Percentiles rank a stretch among this genome's conserved stretches.
These are phyloP conservation scores for Wickerhamiella bombiphila DNA, from an alignment of 805 yeast species.

Conservation along the genomic window DNA sequence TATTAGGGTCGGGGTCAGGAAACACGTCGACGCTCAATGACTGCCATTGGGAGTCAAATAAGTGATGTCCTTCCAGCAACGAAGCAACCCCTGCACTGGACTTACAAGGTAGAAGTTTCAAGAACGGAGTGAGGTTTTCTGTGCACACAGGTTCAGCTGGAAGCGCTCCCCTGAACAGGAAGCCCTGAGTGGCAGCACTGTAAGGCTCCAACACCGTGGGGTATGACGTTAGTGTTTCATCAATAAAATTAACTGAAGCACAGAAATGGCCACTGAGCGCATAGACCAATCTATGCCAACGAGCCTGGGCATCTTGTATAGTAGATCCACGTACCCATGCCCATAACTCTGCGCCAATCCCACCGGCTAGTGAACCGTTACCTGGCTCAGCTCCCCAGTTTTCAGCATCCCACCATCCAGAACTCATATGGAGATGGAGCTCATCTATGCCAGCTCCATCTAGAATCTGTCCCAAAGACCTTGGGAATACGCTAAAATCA, in stretches of 20 bases:
- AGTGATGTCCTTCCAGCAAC: constrained; percentile 72
- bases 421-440: constrained; percentile 72
- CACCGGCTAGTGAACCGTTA: constrained; percentile 64
- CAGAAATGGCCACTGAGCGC: constrained; percentile 83
- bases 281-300: constrained; percentile 63
- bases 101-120: constrained; percentile 79
- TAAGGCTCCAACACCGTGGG: constrained; percentile 27
- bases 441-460: constrained; percentile 53
- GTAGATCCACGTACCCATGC: constrained; percentile 58
- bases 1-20: constrained; percentile 38
- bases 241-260: constrained; percentile 84
- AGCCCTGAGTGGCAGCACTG: constrained; percentile 15
- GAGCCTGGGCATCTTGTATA: constrained; percentile 37
- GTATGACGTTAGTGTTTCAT: constrained; percentile 58
- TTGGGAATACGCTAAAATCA: constrained; percentile 44
- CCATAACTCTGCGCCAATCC: constrained; percentile 92
- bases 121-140: constrained; percentile 86
- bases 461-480: constrained; percentile 63
- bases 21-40: constrained; percentile 74
- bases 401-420: constrained; percentile 90
- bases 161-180: constrained; percentile 57
- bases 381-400: constrained; percentile 73
- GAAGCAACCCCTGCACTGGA: constrained; percentile 83
- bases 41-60: constrained; percentile 86
- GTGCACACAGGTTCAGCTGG: constrained; percentile 96